Conservation (phyloP, 768 basidiomycete species). For the Kwoniella mangroviensis region DNA sequence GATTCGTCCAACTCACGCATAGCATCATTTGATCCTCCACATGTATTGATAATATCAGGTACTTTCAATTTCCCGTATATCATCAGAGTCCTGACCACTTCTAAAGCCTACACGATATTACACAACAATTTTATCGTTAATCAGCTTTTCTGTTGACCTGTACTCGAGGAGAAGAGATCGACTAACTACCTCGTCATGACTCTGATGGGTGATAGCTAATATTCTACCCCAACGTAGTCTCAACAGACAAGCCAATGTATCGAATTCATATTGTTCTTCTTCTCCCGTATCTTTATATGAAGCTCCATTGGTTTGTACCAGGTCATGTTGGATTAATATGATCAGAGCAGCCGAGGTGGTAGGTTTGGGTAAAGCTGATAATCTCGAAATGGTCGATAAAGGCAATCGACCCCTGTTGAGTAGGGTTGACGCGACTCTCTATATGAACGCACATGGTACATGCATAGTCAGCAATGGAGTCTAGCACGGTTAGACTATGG, state of each 20-base stretch:
- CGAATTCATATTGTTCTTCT: constrained; percentile 69
- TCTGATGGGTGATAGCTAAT: constrained; percentile 71
- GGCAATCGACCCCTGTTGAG: constrained; percentile 84
- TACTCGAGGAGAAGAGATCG: neutral
- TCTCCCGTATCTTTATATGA: constrained; percentile 66
- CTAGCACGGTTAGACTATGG: neutral
- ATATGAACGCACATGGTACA: constrained; percentile 1
- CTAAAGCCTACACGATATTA: constrained; percentile 65
- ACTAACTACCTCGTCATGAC: constrained; percentile 74
- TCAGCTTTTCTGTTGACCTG: neutral
- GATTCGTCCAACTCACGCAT: constrained; percentile 62
- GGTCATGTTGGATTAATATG: constrained; percentile 85
- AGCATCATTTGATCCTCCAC: constrained; percentile 61
- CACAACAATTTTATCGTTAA: constrained; percentile 1
- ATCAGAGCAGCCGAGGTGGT: constrained; percentile 73
- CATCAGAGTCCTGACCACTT: constrained; percentile 75
- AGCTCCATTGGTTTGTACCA: constrained; percentile 76
- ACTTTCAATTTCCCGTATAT: constrained; percentile 84
- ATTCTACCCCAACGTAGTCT: constrained; percentile 82
- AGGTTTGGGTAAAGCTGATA: constrained; percentile 70
- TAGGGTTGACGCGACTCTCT: constrained; percentile 76
- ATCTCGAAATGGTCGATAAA: constrained; percentile 69
- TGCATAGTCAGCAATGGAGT: neutral
- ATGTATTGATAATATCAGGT: constrained; percentile 66
- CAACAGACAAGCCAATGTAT: constrained; percentile 78